Percentiles rank a stretch among this genome's conserved stretches.
Evolutionary conservation across 805 yeast species (phyloP).

Genomic region (Kuraishia floccosa): DNA sequence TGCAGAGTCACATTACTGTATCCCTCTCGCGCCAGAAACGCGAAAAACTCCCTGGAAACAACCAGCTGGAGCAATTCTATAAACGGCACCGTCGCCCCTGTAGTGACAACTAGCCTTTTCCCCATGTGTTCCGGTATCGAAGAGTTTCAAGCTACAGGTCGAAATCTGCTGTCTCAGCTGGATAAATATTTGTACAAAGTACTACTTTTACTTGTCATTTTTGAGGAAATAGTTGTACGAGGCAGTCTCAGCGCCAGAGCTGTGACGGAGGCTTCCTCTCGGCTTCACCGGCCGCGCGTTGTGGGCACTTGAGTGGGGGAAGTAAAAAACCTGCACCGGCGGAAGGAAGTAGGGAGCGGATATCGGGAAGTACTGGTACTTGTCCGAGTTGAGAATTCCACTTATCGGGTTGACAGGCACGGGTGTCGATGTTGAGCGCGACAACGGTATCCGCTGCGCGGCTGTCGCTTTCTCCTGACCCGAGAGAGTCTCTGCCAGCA

Average conservation of each 20-base stretch:
- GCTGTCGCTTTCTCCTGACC: neutral
- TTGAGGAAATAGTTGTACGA: too few relatives aligned
- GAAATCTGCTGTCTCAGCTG: too few relatives aligned
- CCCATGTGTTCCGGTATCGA: too few relatives aligned
- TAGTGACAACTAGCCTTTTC: conserved; percentile 41
- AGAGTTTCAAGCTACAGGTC: too few relatives aligned
- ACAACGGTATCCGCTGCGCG: too few relatives aligned
- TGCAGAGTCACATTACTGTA: conserved; percentile 39
- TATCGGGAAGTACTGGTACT: conserved; percentile 33
- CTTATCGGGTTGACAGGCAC: neutral
- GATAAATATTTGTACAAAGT: too few relatives aligned
- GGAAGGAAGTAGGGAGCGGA: conserved; percentile 36
- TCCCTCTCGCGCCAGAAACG: conserved; percentile 20
- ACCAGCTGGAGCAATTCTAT: conserved; percentile 38
- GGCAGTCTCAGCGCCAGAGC: too few relatives aligned
- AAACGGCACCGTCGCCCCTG: conserved; percentile 91
- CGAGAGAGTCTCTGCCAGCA: neutral
- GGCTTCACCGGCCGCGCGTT: too few relatives aligned
- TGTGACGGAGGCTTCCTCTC: too few relatives aligned
- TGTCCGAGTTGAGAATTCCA: neutral
- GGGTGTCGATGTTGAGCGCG: neutral
- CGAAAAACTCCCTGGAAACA: conserved; percentile 21
- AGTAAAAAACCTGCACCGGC: conserved; percentile 35
- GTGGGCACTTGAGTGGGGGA: conserved; percentile 36
- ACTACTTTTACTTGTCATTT: too few relatives aligned